Conservation (phyloP, 306 rosid species). For the Gillenia trifoliata region DNA sequence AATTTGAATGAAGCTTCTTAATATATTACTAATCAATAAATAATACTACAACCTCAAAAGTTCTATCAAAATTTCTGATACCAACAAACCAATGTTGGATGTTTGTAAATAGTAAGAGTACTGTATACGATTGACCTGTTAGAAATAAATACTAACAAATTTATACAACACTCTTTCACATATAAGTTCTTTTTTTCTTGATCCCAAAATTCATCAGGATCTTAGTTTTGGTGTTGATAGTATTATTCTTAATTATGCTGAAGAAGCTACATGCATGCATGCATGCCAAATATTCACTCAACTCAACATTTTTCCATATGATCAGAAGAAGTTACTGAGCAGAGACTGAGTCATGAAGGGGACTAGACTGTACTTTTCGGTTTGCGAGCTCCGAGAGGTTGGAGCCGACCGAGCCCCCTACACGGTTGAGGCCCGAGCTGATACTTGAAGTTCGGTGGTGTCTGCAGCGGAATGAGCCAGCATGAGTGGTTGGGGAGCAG, state of each 20-base stretch:
- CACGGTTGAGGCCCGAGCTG: conserved; percentile 15
- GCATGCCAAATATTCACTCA: background rate
- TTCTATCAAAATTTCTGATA: background rate
- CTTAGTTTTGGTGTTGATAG: background rate
- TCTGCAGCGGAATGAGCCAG: conserved; percentile 76
- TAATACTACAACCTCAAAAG: background rate
- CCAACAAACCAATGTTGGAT: background rate
- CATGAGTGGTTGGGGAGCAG: conserved; percentile 85
- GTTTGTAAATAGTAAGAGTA: too few species aligned
- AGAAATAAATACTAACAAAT: background rate
- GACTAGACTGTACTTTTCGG: conserved; percentile 3
- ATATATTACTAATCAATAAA: background rate
- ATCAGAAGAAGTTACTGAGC: conserved; percentile 16
- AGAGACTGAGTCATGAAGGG: conserved; percentile 25
- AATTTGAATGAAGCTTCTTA: too few species aligned
- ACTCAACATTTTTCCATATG: background rate
- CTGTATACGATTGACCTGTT: too few species aligned
- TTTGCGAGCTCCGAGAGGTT: conserved; percentile 38
- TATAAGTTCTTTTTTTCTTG: background rate
- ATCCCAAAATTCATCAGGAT: background rate
- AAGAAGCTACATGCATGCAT: background rate
- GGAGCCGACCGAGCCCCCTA: conserved; percentile 49
- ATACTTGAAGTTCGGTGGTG: conserved; percentile 33
- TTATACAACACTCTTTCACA: background rate
- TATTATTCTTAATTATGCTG: background rate